phyloP scores from a whole-genome alignment of 164 flowering plant genomes.

The Paratinospora sagittata region DNA sequence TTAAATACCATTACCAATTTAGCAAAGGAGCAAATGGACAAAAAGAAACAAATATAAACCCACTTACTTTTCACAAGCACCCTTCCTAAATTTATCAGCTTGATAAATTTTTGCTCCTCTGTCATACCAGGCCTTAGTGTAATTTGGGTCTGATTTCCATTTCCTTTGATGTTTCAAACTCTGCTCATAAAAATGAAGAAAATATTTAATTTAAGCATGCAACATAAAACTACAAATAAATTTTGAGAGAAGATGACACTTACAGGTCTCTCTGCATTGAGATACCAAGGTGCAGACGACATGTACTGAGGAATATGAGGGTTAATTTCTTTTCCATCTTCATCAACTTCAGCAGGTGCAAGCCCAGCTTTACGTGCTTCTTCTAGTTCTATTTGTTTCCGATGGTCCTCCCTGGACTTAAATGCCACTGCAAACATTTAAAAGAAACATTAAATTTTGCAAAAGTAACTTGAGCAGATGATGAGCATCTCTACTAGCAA shows the following conservation, averaged over 20 bases:
- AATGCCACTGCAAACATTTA: slow-evolving; percentile 62
- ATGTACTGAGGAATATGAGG: slow-evolving; percentile 97
- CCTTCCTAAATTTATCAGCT: slow-evolving; percentile 83
- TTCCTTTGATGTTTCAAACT: slow-evolving; percentile 98
- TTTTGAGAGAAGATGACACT: slow-evolving; percentile 16
- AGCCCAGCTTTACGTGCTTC: slow-evolving; percentile 97
- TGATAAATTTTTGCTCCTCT: slow-evolving; percentile 76
- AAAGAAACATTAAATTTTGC: neutral
- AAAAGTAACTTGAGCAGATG: too few species aligned
- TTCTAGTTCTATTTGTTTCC: slow-evolving; percentile 89
- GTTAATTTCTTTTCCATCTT: slow-evolving; percentile 94
- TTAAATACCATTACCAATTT: neutral
- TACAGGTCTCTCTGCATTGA: slow-evolving; percentile 84
- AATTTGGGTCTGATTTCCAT: slow-evolving; percentile 92
- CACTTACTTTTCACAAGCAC: slow-evolving; percentile 85
- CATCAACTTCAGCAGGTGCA: slow-evolving; percentile 96
- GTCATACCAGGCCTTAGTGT: slow-evolving; percentile 82
- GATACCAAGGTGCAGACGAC: slow-evolving; percentile 98
- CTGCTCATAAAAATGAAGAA: slow-evolving; percentile 19
- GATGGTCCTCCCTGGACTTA: slow-evolving; percentile 92
- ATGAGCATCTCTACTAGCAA: neutral
- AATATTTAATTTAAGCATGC: neutral
- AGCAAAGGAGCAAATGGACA: neutral
- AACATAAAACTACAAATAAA: neutral
- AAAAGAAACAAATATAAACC: neutral